Percentiles rank a stretch among this genome's conserved stretches.
Conservation (phyloP, 192 early-diverging fungal genomes). For the Pecoramyces ruminantium region DNA sequence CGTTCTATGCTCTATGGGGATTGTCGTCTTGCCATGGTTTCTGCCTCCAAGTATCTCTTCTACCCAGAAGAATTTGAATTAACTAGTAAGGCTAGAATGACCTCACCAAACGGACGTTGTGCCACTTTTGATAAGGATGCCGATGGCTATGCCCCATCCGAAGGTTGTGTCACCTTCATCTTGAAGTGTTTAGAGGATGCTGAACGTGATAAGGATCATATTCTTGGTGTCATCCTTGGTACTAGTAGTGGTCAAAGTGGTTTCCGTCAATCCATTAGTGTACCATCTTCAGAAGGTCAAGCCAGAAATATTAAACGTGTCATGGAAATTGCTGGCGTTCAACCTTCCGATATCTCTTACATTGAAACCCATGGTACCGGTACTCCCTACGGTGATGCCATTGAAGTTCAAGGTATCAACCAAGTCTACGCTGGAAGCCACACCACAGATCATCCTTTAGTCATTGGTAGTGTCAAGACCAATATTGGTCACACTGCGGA, state of each 20-base stretch:
- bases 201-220: constrained; percentile 9
- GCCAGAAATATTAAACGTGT: background rate
- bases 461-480: constrained; percentile 2
- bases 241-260: constrained; percentile 13
- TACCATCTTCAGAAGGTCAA: background rate
- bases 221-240: constrained; percentile 15
- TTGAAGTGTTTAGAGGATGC: constrained; percentile 12
- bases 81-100: background rate
- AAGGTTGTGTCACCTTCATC: constrained; percentile 13
- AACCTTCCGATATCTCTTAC: background rate
- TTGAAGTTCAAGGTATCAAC: constrained; percentile 1
- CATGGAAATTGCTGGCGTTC: background rate
- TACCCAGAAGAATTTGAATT: background rate
- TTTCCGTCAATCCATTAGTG: background rate
- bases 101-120: constrained; percentile 10
- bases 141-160: constrained; percentile 14
- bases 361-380: constrained; percentile 4
- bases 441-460: background rate
- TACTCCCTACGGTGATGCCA: constrained; percentile 2
- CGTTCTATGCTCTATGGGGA: constrained; percentile 12
- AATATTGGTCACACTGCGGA: constrained; percentile 7
- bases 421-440: background rate
- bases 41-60: background rate
- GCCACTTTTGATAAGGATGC: constrained; percentile 11
- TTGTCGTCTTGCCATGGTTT: constrained; percentile 8